Percentiles rank a stretch among this genome's conserved stretches.
phyloP scores from a whole-genome alignment of 2,329 filamentous ascomycete genomes.

The Fusarium annulatum region DNA sequence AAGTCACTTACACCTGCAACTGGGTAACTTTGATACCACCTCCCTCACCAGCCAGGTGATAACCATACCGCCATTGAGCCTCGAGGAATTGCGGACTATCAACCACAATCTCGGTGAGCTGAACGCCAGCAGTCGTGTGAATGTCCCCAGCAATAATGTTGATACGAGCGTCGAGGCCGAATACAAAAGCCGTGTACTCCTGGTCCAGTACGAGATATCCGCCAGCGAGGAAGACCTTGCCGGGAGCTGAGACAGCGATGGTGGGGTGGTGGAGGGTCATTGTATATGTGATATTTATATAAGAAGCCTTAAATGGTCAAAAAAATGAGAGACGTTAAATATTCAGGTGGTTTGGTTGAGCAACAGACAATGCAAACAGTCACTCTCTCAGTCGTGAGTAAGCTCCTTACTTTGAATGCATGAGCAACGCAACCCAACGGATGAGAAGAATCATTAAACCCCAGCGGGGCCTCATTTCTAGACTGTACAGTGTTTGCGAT shows the following conservation, averaged over 20 bases:
- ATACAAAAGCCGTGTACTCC: constrained; percentile 80
- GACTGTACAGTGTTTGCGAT: constrained; percentile 34
- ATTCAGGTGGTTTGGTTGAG: too few species aligned
- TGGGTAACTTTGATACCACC: constrained; percentile 87
- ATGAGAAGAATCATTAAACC: constrained; percentile 35
- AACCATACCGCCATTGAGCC: constrained; percentile 89
- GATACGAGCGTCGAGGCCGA: constrained; percentile 75
- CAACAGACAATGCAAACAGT: background rate
- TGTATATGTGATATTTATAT: constrained; percentile 2
- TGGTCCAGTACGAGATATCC: constrained; percentile 96
- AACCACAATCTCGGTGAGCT: constrained; percentile 80
- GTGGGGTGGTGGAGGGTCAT: constrained; percentile 50
- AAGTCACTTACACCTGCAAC: constrained; percentile 75
- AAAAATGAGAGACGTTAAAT: background rate
- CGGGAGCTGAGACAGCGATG: constrained; percentile 84
- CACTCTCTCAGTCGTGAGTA: constrained; percentile 16
- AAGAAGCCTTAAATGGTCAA: background rate
- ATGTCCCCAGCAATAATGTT: constrained; percentile 70
- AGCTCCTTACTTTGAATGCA: constrained; percentile 28
- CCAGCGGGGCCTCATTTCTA: constrained; percentile 38
- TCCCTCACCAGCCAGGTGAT: constrained; percentile 73
- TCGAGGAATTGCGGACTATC: constrained; percentile 90
- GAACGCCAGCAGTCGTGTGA: constrained; percentile 70
- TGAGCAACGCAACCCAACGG: constrained; percentile 8
- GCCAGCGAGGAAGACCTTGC: constrained; percentile 94